Percentiles rank a stretch among this genome's conserved stretches.
These are phyloP conservation scores for Calonectria multiphialidica DNA, from an alignment of 2,329 filamentous ascomycete genomes.

Conservation along the genomic window DNA sequence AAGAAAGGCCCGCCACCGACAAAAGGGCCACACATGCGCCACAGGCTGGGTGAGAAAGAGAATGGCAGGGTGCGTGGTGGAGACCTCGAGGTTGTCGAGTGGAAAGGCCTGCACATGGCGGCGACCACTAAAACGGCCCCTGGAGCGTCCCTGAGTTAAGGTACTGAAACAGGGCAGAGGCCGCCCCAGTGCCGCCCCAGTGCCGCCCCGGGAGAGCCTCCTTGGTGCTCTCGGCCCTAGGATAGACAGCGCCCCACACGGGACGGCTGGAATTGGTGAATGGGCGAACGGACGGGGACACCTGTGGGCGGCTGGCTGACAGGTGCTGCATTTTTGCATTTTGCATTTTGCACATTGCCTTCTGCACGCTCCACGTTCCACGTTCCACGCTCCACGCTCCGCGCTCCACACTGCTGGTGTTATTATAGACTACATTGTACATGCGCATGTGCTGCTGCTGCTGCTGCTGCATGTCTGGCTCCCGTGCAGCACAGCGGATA, in stretches of 20 bases:
- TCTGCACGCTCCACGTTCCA: not conserved
- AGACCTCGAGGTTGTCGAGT: not conserved
- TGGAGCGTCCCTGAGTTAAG: not conserved
- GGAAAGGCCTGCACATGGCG: not conserved
- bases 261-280: not conserved
- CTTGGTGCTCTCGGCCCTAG: slow-evolving; percentile 2
- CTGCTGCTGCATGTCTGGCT: not conserved
- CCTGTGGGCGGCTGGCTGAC: not conserved
- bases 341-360: not conserved
- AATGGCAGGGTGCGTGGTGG: not conserved
- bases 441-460: not conserved
- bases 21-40: slow-evolving; percentile 17
- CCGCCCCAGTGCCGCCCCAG: not conserved
- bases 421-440: no score
- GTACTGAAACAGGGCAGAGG: slow-evolving; percentile 11
- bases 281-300: no score
- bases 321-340: not conserved
- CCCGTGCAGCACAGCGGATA: slow-evolving; percentile 12
- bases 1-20: not conserved
- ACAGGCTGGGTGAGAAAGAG: not conserved
- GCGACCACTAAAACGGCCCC: not conserved
- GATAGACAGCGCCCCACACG: not conserved
- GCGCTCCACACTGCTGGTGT: no score
- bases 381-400: no score
- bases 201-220: not conserved